These are phyloP conservation scores for Hypoxylon cercidicola DNA, from an alignment of 495 filamentous ascomycete species.

Conservation along the genomic window DNA sequence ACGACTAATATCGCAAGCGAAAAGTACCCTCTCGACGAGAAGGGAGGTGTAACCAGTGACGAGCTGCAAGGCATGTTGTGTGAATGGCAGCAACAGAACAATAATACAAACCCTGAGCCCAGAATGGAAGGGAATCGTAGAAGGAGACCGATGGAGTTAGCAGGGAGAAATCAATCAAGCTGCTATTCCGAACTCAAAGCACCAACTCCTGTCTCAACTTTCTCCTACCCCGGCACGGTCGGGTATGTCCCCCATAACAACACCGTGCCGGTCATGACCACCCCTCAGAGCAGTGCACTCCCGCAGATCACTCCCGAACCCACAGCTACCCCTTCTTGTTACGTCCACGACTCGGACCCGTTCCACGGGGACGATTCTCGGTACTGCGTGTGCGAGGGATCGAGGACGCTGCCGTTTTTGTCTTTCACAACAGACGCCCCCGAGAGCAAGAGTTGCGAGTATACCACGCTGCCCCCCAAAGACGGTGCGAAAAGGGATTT, in stretches of 20 bases:
- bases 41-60: neutral
- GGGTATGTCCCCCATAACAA: conserved; percentile 1
- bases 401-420: conserved; percentile 2
- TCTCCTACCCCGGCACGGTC: neutral
- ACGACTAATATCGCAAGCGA: conserved; percentile 1
- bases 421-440: conserved; percentile 1
- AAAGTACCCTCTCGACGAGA: neutral
- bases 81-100: conserved; percentile 2
- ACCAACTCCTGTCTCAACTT: neutral
- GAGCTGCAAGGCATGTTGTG: conserved; percentile 3
- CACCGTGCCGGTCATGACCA: conserved; percentile 4
- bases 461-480: conserved; percentile 2
- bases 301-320: neutral
- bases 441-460: conserved; percentile 2
- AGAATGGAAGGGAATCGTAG: neutral
- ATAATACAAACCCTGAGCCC: neutral
- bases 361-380: conserved; percentile 1
- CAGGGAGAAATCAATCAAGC: neutral
- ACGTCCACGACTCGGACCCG: conserved; percentile 3
- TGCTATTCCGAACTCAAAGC: conserved; percentile 2
- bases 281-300: conserved; percentile 1
- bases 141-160: neutral
- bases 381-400: conserved; percentile 5
- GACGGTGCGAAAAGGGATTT: neutral
- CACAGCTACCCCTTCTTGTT: neutral